These are phyloP conservation scores for Ophiognomonia clavigignenti-juglandacearum DNA, from an alignment of 2,329 filamentous ascomycete genomes.

Conservation along the genomic window DNA sequence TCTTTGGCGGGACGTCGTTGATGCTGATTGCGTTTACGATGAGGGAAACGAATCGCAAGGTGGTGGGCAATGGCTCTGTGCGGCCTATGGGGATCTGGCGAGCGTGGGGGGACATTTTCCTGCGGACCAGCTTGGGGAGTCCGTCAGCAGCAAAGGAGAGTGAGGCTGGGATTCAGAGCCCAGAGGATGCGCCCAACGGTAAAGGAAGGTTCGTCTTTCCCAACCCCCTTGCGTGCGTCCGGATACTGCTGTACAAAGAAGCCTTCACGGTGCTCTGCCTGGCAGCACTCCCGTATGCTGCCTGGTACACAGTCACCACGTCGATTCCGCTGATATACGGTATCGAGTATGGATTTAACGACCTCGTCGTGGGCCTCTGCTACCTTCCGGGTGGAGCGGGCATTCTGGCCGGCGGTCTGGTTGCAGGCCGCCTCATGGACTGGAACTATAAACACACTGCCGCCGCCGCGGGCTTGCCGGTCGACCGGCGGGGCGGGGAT, in stretches of 20 bases:
- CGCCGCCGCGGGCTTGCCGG: too few relatives aligned
- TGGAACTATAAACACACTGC: conserved; percentile 66
- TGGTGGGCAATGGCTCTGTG: conserved; percentile 53
- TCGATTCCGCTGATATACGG: too few relatives aligned
- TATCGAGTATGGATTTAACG: conserved; percentile 44
- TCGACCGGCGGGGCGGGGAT: conserved; percentile 47
- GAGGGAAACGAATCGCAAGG: conserved; percentile 48
- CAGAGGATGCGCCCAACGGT: too few relatives aligned
- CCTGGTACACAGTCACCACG: too few relatives aligned
- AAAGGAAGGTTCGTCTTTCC: too few relatives aligned
- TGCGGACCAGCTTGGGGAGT: too few relatives aligned
- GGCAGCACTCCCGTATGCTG: too few relatives aligned
- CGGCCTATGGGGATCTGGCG: conserved; percentile 42
- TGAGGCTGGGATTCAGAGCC: too few relatives aligned
- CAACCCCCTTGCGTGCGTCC: too few relatives aligned
- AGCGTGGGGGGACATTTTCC: conserved; percentile 45
- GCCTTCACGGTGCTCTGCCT: too few relatives aligned
- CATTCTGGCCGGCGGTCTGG: conserved; percentile 37
- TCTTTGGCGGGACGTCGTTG: conserved; percentile 29
- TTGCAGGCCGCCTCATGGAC: conserved; percentile 47
- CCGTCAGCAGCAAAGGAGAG: too few relatives aligned
- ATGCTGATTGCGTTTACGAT: conserved; percentile 44
- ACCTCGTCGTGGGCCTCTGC: conserved; percentile 41
- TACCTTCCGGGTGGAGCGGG: conserved; percentile 43
- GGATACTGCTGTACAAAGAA: too few relatives aligned